phyloP scores from a whole-genome alignment of 192 early-diverging fungal species.

The Piromyces sp. region DNA sequence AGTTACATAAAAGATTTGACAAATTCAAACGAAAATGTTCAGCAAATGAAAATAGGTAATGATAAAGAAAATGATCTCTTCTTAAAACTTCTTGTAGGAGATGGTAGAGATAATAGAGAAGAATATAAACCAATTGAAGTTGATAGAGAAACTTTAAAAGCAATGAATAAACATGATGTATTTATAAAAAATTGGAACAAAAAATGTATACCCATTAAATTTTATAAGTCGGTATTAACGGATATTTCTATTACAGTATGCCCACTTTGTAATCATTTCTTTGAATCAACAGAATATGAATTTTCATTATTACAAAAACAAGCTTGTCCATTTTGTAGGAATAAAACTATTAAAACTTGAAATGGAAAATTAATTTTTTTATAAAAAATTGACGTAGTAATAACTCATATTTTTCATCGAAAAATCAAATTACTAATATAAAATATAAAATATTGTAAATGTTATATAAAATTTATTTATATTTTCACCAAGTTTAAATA shows the following conservation, averaged over 20 bases:
- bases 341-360: background rate
- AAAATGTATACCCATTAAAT: constrained; percentile 12
- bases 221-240: constrained; percentile 12
- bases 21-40: background rate
- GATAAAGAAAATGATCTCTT: background rate
- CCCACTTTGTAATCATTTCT: constrained; percentile 23
- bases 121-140: constrained; percentile 12
- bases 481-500: too few relatives aligned
- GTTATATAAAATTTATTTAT: too few relatives aligned
- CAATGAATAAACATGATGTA: constrained; percentile 15
- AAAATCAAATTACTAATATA: too few relatives aligned
- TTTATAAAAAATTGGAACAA: constrained; percentile 19
- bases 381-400: too few relatives aligned
- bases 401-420: too few relatives aligned
- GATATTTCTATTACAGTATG: constrained; percentile 21
- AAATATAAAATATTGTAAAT: too few relatives aligned
- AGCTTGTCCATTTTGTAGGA: constrained; percentile 26
- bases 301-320: constrained; percentile 23
- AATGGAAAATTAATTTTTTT: too few relatives aligned
- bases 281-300: constrained; percentile 33
- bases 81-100: background rate
- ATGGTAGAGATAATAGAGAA: background rate
- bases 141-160: constrained; percentile 13
- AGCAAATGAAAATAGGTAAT: background rate
- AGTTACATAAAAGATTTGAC: background rate